These are phyloP conservation scores for Stephania japonica DNA, from an alignment of 164 flowering plant genomes.

Conservation along the genomic window DNA sequence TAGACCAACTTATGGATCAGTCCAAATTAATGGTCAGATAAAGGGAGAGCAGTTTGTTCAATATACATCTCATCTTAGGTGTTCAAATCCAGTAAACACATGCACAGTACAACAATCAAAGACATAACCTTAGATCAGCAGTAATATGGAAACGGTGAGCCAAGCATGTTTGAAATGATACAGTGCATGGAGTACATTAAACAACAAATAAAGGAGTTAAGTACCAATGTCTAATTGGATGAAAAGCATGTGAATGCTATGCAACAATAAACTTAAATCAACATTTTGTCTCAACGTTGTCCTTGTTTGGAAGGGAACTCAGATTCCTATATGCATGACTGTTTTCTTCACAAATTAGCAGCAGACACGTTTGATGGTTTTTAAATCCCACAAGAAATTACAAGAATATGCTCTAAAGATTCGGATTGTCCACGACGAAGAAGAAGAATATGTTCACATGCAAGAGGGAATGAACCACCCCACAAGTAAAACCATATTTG, in stretches of 20 bases:
- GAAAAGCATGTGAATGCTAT: background rate
- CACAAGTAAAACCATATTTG: background rate
- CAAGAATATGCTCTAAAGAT: background rate
- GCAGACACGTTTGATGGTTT: background rate
- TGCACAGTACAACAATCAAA: background rate
- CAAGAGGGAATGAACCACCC: background rate
- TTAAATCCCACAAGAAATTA: background rate
- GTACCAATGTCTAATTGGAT: background rate
- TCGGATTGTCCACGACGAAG: background rate
- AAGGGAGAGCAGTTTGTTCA: background rate
- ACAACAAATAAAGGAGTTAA: background rate
- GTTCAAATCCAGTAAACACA: background rate
- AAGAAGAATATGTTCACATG: slow-evolving; percentile 7
- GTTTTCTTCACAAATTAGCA: background rate
- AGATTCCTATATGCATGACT: background rate
- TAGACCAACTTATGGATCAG: background rate
- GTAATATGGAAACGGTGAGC: background rate
- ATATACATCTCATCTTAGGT: background rate
- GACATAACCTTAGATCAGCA: background rate
- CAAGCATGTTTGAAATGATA: background rate
- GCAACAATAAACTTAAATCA: background rate
- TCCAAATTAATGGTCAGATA: background rate
- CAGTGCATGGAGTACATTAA: background rate
- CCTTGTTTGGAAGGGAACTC: background rate
- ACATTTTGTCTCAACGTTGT: background rate